These are phyloP conservation scores for Teunomyces pallodes DNA, from an alignment of 805 yeast genomes.

Conservation along the genomic window DNA sequence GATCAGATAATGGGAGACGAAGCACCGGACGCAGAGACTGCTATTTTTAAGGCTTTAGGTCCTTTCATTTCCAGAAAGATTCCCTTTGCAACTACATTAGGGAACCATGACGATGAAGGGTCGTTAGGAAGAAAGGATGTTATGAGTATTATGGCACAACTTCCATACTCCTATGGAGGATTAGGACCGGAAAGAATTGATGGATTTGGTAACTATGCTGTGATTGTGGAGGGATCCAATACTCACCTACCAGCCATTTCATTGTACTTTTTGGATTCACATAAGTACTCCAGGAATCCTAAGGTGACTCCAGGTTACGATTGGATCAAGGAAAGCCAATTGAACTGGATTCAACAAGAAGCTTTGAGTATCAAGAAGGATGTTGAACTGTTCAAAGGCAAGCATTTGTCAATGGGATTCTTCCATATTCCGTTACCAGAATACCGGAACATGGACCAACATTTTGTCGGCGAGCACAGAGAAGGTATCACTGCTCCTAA, in stretches of 20 bases:
- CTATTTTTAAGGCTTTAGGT: constrained; percentile 70
- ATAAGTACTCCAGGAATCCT: constrained; percentile 67
- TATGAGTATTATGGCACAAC: constrained; percentile 50
- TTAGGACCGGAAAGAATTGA: constrained; percentile 65
- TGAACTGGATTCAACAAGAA: constrained; percentile 50
- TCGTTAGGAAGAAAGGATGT: constrained; percentile 56
- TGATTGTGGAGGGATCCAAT: constrained; percentile 46
- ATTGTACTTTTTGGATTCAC: constrained; percentile 81
- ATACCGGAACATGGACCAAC: constrained; percentile 49
- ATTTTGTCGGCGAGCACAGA: constrained; percentile 57
- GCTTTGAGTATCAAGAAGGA: constrained; percentile 23
- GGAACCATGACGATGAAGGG: constrained; percentile 95
- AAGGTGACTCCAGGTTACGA: constrained; percentile 78
- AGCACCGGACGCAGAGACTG: constrained; percentile 78
- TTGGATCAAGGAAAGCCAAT: constrained; percentile 72
- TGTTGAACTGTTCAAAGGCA: constrained; percentile 33
- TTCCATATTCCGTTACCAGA: constrained; percentile 95
- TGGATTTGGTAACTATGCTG: constrained; percentile 83
- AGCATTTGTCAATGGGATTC: constrained; percentile 77
- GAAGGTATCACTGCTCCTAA: constrained; percentile 82
- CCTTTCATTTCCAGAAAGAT: constrained; percentile 67
- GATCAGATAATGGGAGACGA: constrained; percentile 85
- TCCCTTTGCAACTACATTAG: constrained; percentile 84
- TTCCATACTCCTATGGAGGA: constrained; percentile 68
- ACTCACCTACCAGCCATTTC: constrained; percentile 45